Percentiles rank a stretch among this genome's conserved stretches.
phyloP scores from a whole-genome alignment of 1,284 basidiomycete genomes.

The Ustilago trichophora region DNA sequence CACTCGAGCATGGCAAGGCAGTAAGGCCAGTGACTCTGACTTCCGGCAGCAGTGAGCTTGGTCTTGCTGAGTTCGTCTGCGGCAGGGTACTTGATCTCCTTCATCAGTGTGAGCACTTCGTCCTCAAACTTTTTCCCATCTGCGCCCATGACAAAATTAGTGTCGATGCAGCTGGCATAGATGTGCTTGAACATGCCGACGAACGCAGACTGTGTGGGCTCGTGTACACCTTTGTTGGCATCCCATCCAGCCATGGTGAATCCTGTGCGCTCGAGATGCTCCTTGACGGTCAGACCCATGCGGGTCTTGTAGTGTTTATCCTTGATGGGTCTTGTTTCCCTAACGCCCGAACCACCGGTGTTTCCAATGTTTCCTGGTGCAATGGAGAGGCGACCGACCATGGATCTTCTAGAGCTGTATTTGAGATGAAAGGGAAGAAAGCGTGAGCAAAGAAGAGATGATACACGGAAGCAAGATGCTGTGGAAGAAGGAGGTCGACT shows the following conservation, averaged over 20 bases:
- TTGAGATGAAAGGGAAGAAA: too few relatives aligned
- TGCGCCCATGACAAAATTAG: constrained; percentile 53
- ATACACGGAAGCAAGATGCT: too few relatives aligned
- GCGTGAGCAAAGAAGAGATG: background rate
- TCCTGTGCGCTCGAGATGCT: constrained; percentile 56
- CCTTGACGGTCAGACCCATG: constrained; percentile 58
- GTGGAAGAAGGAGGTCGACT: constrained; percentile 6
- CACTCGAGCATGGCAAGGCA: constrained; percentile 65
- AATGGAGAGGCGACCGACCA: constrained; percentile 47
- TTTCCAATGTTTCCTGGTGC: constrained; percentile 44
- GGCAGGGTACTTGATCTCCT: constrained; percentile 63
- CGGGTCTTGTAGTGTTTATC: constrained; percentile 51
- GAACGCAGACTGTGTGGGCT: constrained; percentile 63
- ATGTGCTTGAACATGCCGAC: constrained; percentile 64
- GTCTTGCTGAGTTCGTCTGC: constrained; percentile 65
- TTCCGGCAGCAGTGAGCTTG: constrained; percentile 62
- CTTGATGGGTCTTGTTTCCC: constrained; percentile 51
- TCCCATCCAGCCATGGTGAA: constrained; percentile 60
- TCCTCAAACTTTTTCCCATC: constrained; percentile 64
- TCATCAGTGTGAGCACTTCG: constrained; percentile 60
- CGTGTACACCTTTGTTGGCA: constrained; percentile 55
- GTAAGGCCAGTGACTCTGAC: constrained; percentile 63
- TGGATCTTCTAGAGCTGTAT: constrained; percentile 30
- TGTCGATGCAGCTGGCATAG: constrained; percentile 59
- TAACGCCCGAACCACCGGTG: constrained; percentile 29